Base-by-base conservation (phyloP, 1,284 basidiomycete species). In the Trametes sp. region DNA sequence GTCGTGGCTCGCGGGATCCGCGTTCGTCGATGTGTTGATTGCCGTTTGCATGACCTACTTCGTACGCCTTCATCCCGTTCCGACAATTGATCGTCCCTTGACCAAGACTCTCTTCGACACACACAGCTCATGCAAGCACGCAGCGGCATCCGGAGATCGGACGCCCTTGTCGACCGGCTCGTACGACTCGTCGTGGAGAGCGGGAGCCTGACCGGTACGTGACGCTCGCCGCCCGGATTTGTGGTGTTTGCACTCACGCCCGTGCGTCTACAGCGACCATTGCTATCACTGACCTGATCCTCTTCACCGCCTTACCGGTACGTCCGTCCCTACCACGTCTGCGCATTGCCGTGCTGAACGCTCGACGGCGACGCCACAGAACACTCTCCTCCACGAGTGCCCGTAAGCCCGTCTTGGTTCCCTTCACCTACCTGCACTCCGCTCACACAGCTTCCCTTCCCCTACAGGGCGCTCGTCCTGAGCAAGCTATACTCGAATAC, bases 21-120 rank as follows among this genome's bases (percentile, higher is more conserved):
- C 65, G 6, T 36, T 62, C n/a, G 67, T 61, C 13, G 70, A 70
- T 49, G 44, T 70, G 41, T n/a, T 67, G 31, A 69, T 70, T 19
- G 67, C 69, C 16, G 50, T 66, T 10, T 33, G 57, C 11, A 70
- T 70, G 69, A 66, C 63, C 13, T 59, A 54, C 52, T 35, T 64
- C 14, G 69, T 67, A 21, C 21, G 64, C 63, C 1, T 3, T 16
- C 13, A 29, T 29, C 26, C 7, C 23, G 4, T 24, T 33, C n/a
- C n/a, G n/a, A n/a, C n/a, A n/a, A n/a, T n/a, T n/a, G n/a, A n/a
- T n/a, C n/a, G n/a, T n/a, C n/a, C n/a, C n/a, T n/a, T n/a, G n/a
- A n/a, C n/a, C n/a, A n/a, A n/a, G n/a, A n/a, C 28, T 46, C 23
- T 19, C n/a, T 50, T 5, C 42, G 7, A 21, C 16, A 16, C 24